A percentile compares a stretch with the other conserved stretches of the same genome.
These are phyloP conservation scores for Agaricus subrufescens DNA, from an alignment of 768 basidiomycete species.

Conservation along the genomic window DNA sequence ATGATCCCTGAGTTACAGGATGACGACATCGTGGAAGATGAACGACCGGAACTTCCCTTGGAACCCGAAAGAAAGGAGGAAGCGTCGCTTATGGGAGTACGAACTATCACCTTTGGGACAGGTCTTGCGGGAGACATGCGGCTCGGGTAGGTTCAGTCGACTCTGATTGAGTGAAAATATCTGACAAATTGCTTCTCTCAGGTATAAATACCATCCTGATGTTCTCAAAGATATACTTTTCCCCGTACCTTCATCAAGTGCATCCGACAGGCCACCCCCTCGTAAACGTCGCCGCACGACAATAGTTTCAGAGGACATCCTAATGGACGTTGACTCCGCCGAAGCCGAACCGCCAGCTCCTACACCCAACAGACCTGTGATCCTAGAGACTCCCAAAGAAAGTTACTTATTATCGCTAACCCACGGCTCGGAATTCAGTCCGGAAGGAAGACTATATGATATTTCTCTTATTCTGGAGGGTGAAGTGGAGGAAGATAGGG, in stretches of 20 bases:
- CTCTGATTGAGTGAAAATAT: background rate
- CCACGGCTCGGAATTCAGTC: conserved; percentile 5
- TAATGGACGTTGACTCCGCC: conserved; percentile 18
- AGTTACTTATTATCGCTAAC: conserved; percentile 27
- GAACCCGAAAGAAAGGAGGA: conserved; percentile 32
- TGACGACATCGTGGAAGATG: conserved; percentile 22
- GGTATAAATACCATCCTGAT: conserved; percentile 49
- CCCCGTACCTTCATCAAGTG: conserved; percentile 21
- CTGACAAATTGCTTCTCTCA: conserved; percentile 16
- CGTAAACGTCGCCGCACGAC: conserved; percentile 29
- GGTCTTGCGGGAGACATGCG: conserved; percentile 31
- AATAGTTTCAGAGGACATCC: conserved; percentile 19
- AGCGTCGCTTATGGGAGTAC: conserved; percentile 34
- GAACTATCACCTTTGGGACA: conserved; percentile 47
- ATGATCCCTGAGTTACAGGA: conserved; percentile 33
- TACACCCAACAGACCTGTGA: conserved; percentile 22
- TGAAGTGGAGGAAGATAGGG: conserved; percentile 24
- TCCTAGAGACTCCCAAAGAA: conserved; percentile 37
- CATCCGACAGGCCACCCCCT: conserved; percentile 21
- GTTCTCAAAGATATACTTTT: conserved; percentile 41
- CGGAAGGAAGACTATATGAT: conserved; percentile 25
- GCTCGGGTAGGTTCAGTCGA: conserved; percentile 35
- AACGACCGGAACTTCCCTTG: conserved; percentile 13
- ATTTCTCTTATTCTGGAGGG: conserved; percentile 33
- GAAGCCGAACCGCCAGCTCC: conserved; percentile 6